Conservation (phyloP, 306 rosid genomes). For the Echinosophora koreensis region DNA sequence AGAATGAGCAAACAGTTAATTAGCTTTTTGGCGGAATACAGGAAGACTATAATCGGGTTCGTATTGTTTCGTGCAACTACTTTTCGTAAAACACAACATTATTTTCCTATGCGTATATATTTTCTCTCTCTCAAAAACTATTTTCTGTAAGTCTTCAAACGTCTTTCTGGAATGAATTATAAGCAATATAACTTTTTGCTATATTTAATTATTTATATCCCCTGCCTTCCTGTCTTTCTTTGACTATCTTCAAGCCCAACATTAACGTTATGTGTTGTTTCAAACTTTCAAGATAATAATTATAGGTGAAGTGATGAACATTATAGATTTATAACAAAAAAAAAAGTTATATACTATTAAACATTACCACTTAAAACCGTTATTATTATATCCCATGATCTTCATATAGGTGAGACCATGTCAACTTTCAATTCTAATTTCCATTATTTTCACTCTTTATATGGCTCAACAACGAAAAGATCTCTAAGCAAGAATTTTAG, state of each 20-base stretch:
- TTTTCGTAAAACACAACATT: too few relatives aligned
- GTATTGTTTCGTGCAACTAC: too few relatives aligned
- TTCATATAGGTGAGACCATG: not conserved
- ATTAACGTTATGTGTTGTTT: not conserved
- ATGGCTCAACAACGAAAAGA: not conserved
- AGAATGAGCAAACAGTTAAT: too few relatives aligned
- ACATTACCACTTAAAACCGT: not conserved
- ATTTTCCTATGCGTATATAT: too few relatives aligned
- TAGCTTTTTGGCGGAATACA: too few relatives aligned
- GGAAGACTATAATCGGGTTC: too few relatives aligned
- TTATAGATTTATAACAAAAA: too few relatives aligned
- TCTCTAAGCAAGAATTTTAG: not conserved
- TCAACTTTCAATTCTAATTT: not conserved
- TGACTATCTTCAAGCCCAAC: not conserved
- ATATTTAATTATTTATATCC: not conserved
- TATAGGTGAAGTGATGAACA: not conserved
- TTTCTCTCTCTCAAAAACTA: too few relatives aligned
- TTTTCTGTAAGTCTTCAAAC: not conserved
- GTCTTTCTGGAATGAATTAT: not conserved
- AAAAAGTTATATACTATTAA: too few relatives aligned
- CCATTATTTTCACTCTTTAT: not conserved
- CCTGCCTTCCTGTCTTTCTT: not conserved
- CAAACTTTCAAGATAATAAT: not conserved
- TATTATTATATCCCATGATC: not conserved
- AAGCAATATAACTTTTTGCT: not conserved